Evolutionary conservation across 768 basidiomycete genomes (phyloP).

Genomic region (Atractiella rhizophila): DNA sequence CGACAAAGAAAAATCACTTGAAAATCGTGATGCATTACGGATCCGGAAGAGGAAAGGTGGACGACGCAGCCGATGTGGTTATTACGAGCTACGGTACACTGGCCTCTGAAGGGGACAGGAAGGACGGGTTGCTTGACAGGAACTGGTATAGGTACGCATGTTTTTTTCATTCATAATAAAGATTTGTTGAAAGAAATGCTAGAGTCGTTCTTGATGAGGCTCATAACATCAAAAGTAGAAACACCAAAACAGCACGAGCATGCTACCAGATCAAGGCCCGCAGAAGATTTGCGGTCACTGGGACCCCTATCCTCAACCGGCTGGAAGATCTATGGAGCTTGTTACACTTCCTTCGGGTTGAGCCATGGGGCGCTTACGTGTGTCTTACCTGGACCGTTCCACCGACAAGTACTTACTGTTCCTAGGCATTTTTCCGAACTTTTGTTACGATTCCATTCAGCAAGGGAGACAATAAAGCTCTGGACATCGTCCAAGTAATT

Average conservation of each 20-base stretch:
- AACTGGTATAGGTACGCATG: too few relatives aligned
- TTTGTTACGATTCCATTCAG: slow-evolving; percentile 83
- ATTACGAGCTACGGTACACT: slow-evolving; percentile 52
- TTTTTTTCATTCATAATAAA: background rate
- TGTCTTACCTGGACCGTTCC: slow-evolving; percentile 9
- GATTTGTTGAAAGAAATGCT: background rate
- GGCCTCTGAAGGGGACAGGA: slow-evolving; percentile 44
- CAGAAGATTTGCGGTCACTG: slow-evolving; percentile 75
- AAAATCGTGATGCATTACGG: slow-evolving; percentile 70
- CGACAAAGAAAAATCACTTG: slow-evolving; percentile 38
- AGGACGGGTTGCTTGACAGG: too few relatives aligned
- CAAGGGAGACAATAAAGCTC: slow-evolving; percentile 67
- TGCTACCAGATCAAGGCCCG: slow-evolving; percentile 58
- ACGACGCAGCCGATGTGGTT: slow-evolving; percentile 31
- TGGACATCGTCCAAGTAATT: slow-evolving; percentile 85
- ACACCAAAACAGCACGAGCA: slow-evolving; percentile 60
- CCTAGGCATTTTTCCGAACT: slow-evolving; percentile 46
- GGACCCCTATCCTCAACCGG: slow-evolving; percentile 85
- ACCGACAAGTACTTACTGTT: too few relatives aligned
- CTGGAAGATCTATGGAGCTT: slow-evolving; percentile 55
- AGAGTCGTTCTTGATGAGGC: slow-evolving; percentile 56
- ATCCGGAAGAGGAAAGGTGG: slow-evolving; percentile 37
- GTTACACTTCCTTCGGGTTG: slow-evolving; percentile 26
- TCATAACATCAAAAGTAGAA: slow-evolving; percentile 73
- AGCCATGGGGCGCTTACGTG: slow-evolving; percentile 19